Evolutionary conservation across 768 basidiomycete species (phyloP).

Genomic region (Tulasnella sp.): DNA sequence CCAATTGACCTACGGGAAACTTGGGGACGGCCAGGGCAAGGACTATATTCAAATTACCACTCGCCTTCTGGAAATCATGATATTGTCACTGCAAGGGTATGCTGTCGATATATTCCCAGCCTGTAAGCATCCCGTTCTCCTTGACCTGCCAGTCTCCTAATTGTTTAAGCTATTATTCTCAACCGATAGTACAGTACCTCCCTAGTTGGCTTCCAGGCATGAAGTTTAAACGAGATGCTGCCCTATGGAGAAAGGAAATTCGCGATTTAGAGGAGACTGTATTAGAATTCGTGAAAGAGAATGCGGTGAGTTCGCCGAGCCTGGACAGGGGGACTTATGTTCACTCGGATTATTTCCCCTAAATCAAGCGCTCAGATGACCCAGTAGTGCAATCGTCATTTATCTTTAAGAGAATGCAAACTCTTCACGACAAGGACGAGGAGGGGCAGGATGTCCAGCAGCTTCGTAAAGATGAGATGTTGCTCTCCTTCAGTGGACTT

Average conservation of each 20-base stretch:
- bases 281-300: neutral
- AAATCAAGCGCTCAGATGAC: neutral
- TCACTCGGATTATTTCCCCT: too few relatives aligned
- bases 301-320: neutral
- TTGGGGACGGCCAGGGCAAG: neutral
- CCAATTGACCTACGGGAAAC: neutral
- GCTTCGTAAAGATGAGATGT: neutral
- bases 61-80: neutral
- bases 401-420: neutral
- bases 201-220: slow-evolving; percentile 19
- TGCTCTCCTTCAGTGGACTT: neutral
- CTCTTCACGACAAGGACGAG: neutral
- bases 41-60: neutral
- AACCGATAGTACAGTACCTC: slow-evolving; percentile 19
- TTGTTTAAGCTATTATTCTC: too few relatives aligned
- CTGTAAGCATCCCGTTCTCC: too few relatives aligned
- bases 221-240: slow-evolving; percentile 15
- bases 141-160: too few relatives aligned
- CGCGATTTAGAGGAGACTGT: neutral
- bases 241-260: neutral
- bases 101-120: neutral
- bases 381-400: neutral
- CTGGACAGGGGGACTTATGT: too few relatives aligned
- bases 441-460: neutral
- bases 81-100: neutral